These are phyloP conservation scores for Orbilia ellipsospora DNA, from an alignment of 2,329 filamentous ascomycete species.

Conservation along the genomic window DNA sequence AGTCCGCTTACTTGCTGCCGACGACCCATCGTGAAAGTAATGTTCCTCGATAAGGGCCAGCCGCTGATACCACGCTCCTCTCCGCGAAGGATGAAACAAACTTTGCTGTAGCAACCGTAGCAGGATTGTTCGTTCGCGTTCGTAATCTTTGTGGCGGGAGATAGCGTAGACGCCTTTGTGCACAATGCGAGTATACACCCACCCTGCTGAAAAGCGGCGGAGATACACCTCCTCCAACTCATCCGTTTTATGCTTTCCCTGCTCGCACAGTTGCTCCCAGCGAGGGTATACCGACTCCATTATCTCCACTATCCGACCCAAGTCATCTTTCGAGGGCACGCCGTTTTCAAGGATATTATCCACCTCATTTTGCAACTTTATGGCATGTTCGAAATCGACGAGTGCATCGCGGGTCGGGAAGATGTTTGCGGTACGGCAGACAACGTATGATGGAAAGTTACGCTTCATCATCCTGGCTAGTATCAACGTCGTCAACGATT, in stretches of 20 bases:
- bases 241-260: conserved; percentile 73
- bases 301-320: conserved; percentile 75
- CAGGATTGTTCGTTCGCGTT: conserved; percentile 78
- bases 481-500: conserved; percentile 93
- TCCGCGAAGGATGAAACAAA: conserved; percentile 84
- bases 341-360: conserved; percentile 86
- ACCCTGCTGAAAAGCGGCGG: conserved; percentile 86
- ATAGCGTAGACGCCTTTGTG: conserved; percentile 86
- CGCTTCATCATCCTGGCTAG: conserved; percentile 86
- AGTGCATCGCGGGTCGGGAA: conserved; percentile 80
- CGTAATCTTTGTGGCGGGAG: conserved; percentile 83
- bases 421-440: conserved; percentile 88
- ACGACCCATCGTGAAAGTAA: conserved; percentile 79
- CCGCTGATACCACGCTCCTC: conserved; percentile 94
- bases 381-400: conserved; percentile 87
- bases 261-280: conserved; percentile 78
- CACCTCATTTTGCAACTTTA: conserved; percentile 82
- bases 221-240: conserved; percentile 81
- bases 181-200: conserved; percentile 91
- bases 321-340: conserved; percentile 72
- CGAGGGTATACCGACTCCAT: conserved; percentile 80
- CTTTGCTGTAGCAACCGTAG: conserved; percentile 80
- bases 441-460: conserved; percentile 90
- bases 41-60: conserved; percentile 95
- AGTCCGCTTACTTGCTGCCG: conserved; percentile 77